Base-by-base conservation (phyloP, 2,329 filamentous ascomycete species). In the Scedosporium dehoogii region DNA sequence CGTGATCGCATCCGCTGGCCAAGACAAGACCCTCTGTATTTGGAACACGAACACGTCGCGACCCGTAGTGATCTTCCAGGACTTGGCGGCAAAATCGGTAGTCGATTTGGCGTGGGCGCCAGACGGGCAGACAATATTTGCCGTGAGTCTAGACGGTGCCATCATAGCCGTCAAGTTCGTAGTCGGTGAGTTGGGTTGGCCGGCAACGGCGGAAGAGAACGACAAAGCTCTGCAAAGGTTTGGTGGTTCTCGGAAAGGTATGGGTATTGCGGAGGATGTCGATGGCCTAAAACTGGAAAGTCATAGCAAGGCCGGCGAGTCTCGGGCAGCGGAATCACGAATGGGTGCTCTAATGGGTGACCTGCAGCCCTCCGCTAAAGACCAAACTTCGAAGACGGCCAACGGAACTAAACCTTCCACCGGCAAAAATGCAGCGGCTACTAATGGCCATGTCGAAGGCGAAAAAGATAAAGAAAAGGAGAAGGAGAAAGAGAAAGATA, bases 261-360 rank as follows among this genome's bases (percentile, higher is more conserved):
- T 92, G 72, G 94, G 93, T 1, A 91, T 97, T 59, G 85, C 94
- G 5, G 94, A 99, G 74, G 93, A 96, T 64, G 90, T 96, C 0
- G 91, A 97, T 69, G 91, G 91, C 0, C 76, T 97, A 53, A 81
- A 90, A 44, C 77, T 99, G 0, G 94, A 99, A 75, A 92, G 96
- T 68, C 89, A 88, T 72, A 96, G 92, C 75, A 97, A 96, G 71
- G 92, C 89, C 53, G 93, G 89, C 23, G 94, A 99, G 72, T 83
- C 93, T 38, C 90, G 88, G 66, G 92, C 89, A 4, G 92, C 93
- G 0, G 91, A 99, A 75, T 94, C 92, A 2, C 85, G 93, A 67
- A 99, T 99, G 94, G 94, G 94, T 12, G 93, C 93, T n/a, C 76
- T 99, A 44, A 99, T 99, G 94, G 93, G 93, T 5, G 92, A 96